Evolutionary conservation across 2,329 filamentous ascomycete species (phyloP), one percentile per base, ranked within the genome.

Genomic region (Epicoccum nigrum): DNA sequence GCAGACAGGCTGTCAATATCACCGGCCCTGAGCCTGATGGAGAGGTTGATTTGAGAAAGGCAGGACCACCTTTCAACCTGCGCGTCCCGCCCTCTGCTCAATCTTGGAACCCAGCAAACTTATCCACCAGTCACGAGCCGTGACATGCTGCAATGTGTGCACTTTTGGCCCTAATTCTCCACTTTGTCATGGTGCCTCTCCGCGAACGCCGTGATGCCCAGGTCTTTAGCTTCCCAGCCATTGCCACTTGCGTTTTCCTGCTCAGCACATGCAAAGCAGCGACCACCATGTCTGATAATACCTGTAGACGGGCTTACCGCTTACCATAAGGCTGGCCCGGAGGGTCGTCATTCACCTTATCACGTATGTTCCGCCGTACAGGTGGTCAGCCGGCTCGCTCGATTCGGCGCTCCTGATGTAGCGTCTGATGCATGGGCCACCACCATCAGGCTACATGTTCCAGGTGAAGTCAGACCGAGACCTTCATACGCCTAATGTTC

Each of bases 391-490:
- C 41, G 31, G 32, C 32, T 28, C 37, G 38, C 56, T 51, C 46
- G 31, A 47, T 54, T 50, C 46, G 38, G 50, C 37, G 15, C 8
- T 23, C 19, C 31, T 17, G 23, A n/a, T 33, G 4, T 21, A 28
- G n/a, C n/a, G 21, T 51, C 15, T 13, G 13, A 23, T n/a, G 49
- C 49, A 51, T 31, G 32, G 49, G 28, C 37, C 49, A 46, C 49
- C 38, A n/a, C 49, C 45, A 40, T 45, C 55, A 51, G 44, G 53
- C 35, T 41, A 38, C 45, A 49, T 39, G 57, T 59, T 55, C 44
- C 57, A 60, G 51, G 37, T 8, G 13, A n/a, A 37, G 16, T 28
- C 17, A 28, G 28, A 37, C n/a, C 31, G n/a, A 19, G 30, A 9
- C 42, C 37, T 43, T 33, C 23, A 46, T 37, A 53, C 45, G 30